Base-by-base conservation (phyloP, 2,329 filamentous ascomycete genomes). In the Beauveria sp. region DNA sequence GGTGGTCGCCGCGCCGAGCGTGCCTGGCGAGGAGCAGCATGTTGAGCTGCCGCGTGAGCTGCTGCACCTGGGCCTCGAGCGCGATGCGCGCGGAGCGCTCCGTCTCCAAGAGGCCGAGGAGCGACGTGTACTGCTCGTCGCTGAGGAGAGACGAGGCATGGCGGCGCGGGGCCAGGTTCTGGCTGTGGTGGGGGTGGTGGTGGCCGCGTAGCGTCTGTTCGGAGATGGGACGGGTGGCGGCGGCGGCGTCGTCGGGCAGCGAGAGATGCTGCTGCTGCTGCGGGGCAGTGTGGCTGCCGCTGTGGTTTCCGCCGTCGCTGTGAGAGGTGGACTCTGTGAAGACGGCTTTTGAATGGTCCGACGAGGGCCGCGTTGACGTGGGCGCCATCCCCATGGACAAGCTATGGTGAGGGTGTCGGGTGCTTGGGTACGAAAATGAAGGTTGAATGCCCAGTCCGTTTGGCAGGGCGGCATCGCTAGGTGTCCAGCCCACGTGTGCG, bases 11-110 rank as follows among this genome's bases (percentile, higher is more conserved):
- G 24, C 28, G 43, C 26, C 22, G 24, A 38, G 28, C 20, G 43
- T 56, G 62, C 5, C 65, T 49, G 20, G 52, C 38, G 34, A 38
- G 34, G 54, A 62, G 50, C 70, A 71, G 66, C 10, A 78, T 70
- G 65, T 80, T 78, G 52, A 86, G 65, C 49, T 79, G 78, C 40
- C 80, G 78, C 24, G 75, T 77, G 6, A 88, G 74, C 47, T 76
- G 79, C 61, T 76, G 79, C 38, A 87, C 82, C 62, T 86, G 78
- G 1, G 75, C 72, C 68, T 87, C 85, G 5, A 88, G 77, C 4
- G 78, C 74, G 61, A 79, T 75, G 5, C 85, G 78, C 5, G 81
- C 81, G 1, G 77, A 77, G 28, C 84, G 82, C 68, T 88, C 85
- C 1, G 77, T 76, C 61, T 85, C 77, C 28, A 87, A 74, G 60